These are phyloP conservation scores for Brachypodium distachyon DNA, from an alignment of 202 grass and related monocot genomes.

Conservation along the genomic window DNA sequence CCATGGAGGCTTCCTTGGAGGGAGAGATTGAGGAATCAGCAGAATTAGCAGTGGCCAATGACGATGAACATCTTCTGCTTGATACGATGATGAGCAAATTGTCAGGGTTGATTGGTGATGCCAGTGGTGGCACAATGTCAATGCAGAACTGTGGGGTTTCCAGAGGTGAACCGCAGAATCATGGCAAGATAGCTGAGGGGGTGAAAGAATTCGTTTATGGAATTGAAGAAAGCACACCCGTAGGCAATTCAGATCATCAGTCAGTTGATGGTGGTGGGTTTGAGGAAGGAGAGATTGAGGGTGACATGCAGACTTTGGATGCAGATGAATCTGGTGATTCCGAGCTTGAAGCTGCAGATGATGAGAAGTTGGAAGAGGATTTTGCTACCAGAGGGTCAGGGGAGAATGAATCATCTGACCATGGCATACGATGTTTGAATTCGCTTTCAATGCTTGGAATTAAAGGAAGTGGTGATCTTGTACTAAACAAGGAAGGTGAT, in stretches of 20 bases:
- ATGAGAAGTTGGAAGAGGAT: conserved; percentile 29
- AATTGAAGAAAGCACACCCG: conserved; percentile 6
- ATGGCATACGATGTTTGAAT: not conserved
- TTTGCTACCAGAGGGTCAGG: conserved; percentile 16
- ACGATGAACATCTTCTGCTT: conserved; percentile 17
- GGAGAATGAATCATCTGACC: conserved; percentile 9
- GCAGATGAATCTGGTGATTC: conserved; percentile 25
- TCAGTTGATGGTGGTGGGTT: conserved; percentile 23
- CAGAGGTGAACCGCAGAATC: not conserved
- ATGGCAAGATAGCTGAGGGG: not conserved
- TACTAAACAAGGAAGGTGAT: conserved; percentile 1
- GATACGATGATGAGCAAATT: conserved; percentile 44
- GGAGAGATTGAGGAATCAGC: conserved; percentile 1
- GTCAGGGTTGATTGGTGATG: conserved; percentile 43
- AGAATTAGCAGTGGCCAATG: not conserved
- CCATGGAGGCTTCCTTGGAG: conserved; percentile 28
- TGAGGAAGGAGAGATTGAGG: conserved; percentile 93
- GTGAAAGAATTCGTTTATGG: not conserved
- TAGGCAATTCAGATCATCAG: not conserved
- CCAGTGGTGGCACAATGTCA: not conserved
- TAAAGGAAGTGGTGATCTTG: conserved; percentile 19
- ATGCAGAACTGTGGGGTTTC: not conserved
- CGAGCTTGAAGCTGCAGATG: conserved; percentile 19
- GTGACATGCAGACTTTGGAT: conserved; percentile 39
- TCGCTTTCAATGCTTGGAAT: not conserved